Base-by-base conservation (phyloP, 2,329 filamentous ascomycete genomes). In the Rutstroemia sydowiana region DNA sequence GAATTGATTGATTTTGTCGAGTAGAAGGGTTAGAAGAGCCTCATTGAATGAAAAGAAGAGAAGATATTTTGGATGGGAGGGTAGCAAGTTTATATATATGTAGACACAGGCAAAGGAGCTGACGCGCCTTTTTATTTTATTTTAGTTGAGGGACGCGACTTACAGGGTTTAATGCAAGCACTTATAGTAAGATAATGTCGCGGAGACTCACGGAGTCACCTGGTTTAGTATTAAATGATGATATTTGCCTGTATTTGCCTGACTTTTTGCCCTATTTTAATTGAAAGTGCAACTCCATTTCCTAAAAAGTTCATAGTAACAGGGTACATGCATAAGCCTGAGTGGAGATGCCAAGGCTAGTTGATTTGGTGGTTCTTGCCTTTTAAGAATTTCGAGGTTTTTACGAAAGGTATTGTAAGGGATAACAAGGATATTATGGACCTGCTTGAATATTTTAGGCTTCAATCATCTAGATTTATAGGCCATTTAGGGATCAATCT, bases 181-280 rank as follows among this genome's bases (percentile, higher is more conserved):
- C 39, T 34, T 18, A 34, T 51, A 37, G 41, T 40, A 51, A 45
- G n/a, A n/a, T n/a, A n/a, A n/a, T n/a, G n/a, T n/a, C n/a, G n/a
- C n/a, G n/a, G n/a, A n/a, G n/a, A n/a, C n/a, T n/a, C n/a, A n/a
- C n/a, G n/a, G n/a, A n/a, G n/a, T n/a, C n/a, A n/a, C n/a, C n/a
- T n/a, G n/a, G n/a, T n/a, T n/a, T n/a, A n/a, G n/a, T n/a, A n/a
- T n/a, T n/a, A n/a, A n/a, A n/a, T n/a, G n/a, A n/a, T n/a, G n/a
- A n/a, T n/a, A n/a, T n/a, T n/a, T n/a, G 34, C 34, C 34, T 36
- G 34, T n/a, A 36, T 36, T 13, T 40, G 46, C 41, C 48, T 45
- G 40, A 32, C 37, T 37, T 34, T n/a, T 34, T 45, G 48, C 48
- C 48, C 45, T 13, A n/a, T 51, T n/a, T 45, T 23, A 8, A 1